phyloP scores from a whole-genome alignment of 2,329 filamentous ascomycete genomes.

The Paecilomyces variotii region DNA sequence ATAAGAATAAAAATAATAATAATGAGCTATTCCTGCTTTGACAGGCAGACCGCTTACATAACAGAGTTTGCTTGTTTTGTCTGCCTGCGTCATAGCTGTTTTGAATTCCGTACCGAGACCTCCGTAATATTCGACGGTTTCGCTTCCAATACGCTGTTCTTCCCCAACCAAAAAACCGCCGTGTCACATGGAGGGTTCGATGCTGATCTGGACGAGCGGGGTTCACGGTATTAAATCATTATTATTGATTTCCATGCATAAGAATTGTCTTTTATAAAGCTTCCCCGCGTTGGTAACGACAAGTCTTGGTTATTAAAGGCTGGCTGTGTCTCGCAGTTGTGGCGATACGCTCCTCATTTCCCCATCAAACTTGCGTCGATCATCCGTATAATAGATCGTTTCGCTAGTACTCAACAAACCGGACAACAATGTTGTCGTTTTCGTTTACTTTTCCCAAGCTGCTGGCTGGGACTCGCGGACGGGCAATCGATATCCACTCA shows the following conservation, averaged over 20 bases:
- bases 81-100: not conserved
- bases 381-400: not conserved
- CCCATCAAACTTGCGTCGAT: not conserved
- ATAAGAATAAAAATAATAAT: no score
- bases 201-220: not conserved
- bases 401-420: not conserved
- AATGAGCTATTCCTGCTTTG: no score
- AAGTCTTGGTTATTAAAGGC: not conserved
- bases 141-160: not conserved
- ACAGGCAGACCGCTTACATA: not conserved
- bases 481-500: conserved; percentile 47
- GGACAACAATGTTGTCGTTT: conserved; percentile 1
- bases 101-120: not conserved
- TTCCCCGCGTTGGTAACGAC: not conserved
- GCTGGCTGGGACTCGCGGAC: not conserved
- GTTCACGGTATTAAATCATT: not conserved
- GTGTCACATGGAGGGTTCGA: not conserved
- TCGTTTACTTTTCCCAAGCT: not conserved
- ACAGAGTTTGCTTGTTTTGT: not conserved
- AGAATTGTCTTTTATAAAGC: not conserved
- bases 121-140: not conserved
- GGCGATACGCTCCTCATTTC: not conserved
- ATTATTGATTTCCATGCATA: not conserved
- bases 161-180: not conserved
- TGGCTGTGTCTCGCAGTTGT: not conserved